phyloP scores from a whole-genome alignment of 148 eudicot species.

The Cornus suecica region DNA sequence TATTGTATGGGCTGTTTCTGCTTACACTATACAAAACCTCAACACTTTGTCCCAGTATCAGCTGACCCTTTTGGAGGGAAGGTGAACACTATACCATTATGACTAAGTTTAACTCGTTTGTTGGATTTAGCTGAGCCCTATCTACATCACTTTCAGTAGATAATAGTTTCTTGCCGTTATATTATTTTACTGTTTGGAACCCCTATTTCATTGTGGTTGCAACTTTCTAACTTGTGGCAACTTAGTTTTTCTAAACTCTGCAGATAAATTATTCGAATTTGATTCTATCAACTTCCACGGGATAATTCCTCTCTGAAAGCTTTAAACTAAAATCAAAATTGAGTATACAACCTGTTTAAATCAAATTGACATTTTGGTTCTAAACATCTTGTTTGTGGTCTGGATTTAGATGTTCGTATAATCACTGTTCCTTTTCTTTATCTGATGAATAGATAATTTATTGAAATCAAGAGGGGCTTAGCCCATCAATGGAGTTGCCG shows the following conservation, averaged over 20 bases:
- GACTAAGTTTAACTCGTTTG: not conserved
- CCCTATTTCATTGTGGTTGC: not conserved
- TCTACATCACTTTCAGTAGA: not conserved
- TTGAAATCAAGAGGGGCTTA: not conserved
- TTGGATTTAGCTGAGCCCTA: not conserved
- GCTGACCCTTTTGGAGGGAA: conserved; percentile 29
- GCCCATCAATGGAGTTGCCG: not conserved
- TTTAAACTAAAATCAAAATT: not conserved
- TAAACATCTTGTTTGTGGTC: not conserved
- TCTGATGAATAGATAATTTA: too few relatives aligned
- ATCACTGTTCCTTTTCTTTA: not conserved
- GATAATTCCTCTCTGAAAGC: not conserved
- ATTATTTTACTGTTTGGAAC: too few relatives aligned
- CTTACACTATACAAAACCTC: conserved; percentile 30
- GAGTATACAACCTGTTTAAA: not conserved
- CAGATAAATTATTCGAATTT: too few relatives aligned
- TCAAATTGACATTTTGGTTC: not conserved
- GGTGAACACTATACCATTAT: conserved; percentile 19
- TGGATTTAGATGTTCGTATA: not conserved
- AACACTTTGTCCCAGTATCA: conserved; percentile 20
- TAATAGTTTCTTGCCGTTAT: not conserved
- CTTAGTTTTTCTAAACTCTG: too few relatives aligned
- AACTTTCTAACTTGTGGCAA: not conserved
- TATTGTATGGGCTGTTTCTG: conserved; percentile 54
- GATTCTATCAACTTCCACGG: not conserved